phyloP scores from a whole-genome alignment of 164 flowering plant species.

The Vitis amurensis region DNA sequence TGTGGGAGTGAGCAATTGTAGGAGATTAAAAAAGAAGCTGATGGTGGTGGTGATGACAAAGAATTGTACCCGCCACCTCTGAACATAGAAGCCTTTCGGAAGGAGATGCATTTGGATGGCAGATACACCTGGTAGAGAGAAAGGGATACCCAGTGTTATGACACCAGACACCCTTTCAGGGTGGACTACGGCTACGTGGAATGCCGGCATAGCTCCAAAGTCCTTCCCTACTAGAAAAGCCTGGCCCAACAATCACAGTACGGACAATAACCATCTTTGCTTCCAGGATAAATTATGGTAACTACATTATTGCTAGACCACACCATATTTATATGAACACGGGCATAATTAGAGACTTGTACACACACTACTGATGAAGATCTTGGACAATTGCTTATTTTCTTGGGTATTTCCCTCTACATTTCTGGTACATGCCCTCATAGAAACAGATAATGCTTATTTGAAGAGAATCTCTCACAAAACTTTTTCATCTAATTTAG shows the following conservation, averaged over 20 bases:
- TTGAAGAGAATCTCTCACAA: too few species aligned
- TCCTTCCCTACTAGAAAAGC: conserved; percentile 58
- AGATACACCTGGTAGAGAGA: conserved; percentile 27
- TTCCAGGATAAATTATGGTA: background rate
- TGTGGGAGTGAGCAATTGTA: background rate
- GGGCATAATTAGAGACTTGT: too few species aligned
- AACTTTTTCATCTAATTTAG: too few species aligned
- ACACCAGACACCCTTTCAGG: conserved; percentile 50
- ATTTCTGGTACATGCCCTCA: too few species aligned
- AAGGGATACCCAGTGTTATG: conserved; percentile 48
- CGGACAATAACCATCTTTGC: conserved; percentile 6
- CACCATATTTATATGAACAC: too few species aligned
- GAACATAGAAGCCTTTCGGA: conserved; percentile 62
- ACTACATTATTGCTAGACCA: background rate
- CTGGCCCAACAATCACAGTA: conserved; percentile 27
- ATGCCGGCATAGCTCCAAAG: conserved; percentile 43
- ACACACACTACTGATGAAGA: too few species aligned
- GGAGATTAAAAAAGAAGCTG: background rate
- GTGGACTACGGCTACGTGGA: conserved; percentile 30
- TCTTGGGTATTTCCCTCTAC: too few species aligned
- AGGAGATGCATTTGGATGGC: conserved; percentile 10
- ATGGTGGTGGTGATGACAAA: background rate
- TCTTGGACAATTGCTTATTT: too few species aligned
- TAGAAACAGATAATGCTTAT: too few species aligned
- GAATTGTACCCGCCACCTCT: conserved; percentile 42